Evolutionary conservation across 176 grass and related monocot genomes (phyloP).

Genomic region (Triticum turgidum): DNA sequence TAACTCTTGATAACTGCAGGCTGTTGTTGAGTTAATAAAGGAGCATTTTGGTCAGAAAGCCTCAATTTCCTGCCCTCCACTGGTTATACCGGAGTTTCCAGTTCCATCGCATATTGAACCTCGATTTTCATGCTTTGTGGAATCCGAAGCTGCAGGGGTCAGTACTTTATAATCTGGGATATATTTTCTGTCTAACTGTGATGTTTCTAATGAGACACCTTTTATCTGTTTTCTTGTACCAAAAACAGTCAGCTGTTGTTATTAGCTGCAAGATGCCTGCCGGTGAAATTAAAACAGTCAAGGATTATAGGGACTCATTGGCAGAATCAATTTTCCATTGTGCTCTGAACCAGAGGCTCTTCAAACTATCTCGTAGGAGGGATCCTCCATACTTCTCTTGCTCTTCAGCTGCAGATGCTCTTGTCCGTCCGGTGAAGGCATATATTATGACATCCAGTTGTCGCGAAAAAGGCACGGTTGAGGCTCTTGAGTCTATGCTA

Average conservation of each 20-base stretch:
- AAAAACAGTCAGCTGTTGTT: slow-evolving; percentile 93
- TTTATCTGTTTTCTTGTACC: slow-evolving; percentile 32
- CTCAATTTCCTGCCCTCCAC: slow-evolving; percentile 46
- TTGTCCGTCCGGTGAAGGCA: slow-evolving; percentile 85
- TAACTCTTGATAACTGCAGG: slow-evolving; percentile 41
- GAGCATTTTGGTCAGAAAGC: slow-evolving; percentile 84
- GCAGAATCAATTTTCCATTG: slow-evolving; percentile 97
- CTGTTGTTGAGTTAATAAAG: slow-evolving; percentile 94
- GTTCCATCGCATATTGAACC: slow-evolving; percentile 89
- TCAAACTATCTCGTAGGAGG: slow-evolving; percentile 90
- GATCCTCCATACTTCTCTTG: slow-evolving; percentile 96
- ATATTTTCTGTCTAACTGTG: background rate
- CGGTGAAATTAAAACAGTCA: slow-evolving; percentile 82
- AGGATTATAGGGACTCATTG: slow-evolving; percentile 86
- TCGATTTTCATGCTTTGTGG: slow-evolving; percentile 97
- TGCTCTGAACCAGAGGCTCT: slow-evolving; percentile 95
- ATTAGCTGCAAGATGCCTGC: slow-evolving; percentile 94
- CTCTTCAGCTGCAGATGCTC: slow-evolving; percentile 86
- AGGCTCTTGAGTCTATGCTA: slow-evolving; percentile 93
- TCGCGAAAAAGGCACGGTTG: slow-evolving; percentile 83
- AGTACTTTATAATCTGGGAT: slow-evolving; percentile 27
- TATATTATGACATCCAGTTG: slow-evolving; percentile 99
- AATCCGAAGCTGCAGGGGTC: slow-evolving; percentile 99
- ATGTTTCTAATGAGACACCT: slow-evolving; percentile 7
- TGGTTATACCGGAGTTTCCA: slow-evolving; percentile 69